These are phyloP conservation scores for Candida anutae DNA, from an alignment of 1,139 yeast genomes.

Conservation along the genomic window DNA sequence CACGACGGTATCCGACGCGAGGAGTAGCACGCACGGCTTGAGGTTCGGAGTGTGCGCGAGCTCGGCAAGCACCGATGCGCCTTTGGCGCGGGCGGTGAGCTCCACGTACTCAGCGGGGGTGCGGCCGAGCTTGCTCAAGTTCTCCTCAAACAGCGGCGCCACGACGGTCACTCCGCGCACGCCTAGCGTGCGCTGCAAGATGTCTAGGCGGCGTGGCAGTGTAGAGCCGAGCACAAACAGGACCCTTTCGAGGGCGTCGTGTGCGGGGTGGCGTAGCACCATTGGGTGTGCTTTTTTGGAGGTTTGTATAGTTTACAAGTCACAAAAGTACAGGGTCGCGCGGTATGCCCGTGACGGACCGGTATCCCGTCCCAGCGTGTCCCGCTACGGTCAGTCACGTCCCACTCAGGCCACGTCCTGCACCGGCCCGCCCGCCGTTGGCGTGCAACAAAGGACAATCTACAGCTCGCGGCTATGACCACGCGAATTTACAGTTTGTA, in stretches of 20 bases:
- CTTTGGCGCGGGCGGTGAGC: conserved; percentile 61
- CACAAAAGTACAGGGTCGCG: no score
- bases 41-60: conserved; percentile 10
- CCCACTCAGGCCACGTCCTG: no score
- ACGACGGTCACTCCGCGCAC: conserved; percentile 39
- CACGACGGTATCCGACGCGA: conserved; percentile 88
- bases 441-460: no score
- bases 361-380: no score
- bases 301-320: no score
- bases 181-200: conserved; percentile 55
- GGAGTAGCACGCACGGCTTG: conserved; percentile 21
- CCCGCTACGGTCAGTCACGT: no score
- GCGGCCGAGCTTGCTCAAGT: conserved; percentile 47
- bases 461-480: no score
- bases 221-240: conserved; percentile 68
- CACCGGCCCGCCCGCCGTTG: no score
- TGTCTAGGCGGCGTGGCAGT: conserved; percentile 73
- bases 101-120: conserved; percentile 57
- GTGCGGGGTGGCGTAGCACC: conserved; percentile 18
- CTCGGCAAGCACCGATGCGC: conserved; percentile 43
- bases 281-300: no score
- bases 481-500: no score
- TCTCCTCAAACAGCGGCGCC: conserved; percentile 65
- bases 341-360: no score
- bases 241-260: conserved; percentile 16